These are phyloP conservation scores for Eucalyptus paniculata DNA, from an alignment of 345 rosid species.

Conservation along the genomic window DNA sequence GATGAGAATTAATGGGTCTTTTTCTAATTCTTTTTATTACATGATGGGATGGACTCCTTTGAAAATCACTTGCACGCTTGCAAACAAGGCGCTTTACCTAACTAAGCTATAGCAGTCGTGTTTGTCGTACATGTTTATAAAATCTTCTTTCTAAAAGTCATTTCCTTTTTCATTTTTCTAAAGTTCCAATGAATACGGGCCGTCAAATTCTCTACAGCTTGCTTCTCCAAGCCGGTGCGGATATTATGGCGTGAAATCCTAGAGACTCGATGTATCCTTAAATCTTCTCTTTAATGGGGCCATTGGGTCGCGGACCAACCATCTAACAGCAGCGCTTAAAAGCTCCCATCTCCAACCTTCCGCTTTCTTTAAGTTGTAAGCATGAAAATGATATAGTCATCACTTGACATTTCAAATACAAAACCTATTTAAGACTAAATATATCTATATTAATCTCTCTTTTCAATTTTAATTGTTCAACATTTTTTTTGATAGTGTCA, in stretches of 20 bases:
- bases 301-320: not conserved
- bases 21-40: not conserved
- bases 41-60: not conserved
- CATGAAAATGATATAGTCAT: not conserved
- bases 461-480: not conserved
- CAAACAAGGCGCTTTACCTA: not conserved
- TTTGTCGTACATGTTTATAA: not conserved
- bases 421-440: not conserved
- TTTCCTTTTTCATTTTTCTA: not conserved
- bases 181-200: not conserved
- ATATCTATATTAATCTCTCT: not conserved
- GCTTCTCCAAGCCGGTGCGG: not conserved
- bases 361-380: not conserved
- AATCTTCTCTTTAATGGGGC: not conserved
- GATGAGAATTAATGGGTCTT: not conserved
- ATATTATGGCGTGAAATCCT: not conserved
- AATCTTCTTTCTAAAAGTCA: not conserved
- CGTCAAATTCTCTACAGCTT: not conserved
- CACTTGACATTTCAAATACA: not conserved
- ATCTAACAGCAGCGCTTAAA: not conserved
- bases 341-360: not conserved
- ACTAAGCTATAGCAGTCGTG: not conserved
- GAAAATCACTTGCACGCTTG: not conserved
- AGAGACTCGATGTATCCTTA: not conserved
- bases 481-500: not conserved